Evolutionary conservation across 225 moss, liverwort and hornwort species (phyloP), one percentile per base, ranked within the genome.

Genomic region (Asterella californica): DNA sequence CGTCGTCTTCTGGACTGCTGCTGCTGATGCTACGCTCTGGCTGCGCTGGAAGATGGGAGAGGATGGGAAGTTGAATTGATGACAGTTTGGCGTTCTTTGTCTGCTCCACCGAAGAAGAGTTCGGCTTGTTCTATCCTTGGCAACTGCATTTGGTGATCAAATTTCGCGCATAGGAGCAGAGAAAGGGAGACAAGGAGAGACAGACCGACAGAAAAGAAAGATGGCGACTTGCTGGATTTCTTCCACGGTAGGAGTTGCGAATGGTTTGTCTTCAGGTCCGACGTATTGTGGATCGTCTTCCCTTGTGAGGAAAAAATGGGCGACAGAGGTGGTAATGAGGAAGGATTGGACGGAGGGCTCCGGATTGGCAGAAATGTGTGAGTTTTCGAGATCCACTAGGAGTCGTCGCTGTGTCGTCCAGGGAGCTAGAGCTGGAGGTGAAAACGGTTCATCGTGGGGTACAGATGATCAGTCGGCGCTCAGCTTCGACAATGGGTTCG

Each of bases 401-500:
- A 64, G 17, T 24, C 72, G 15, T 21, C 30, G 47, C 11, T 75
- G 25, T 45, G 21, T 37, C 0, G 9, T 36, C 21, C 38, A 15
- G 30, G 34, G 61, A 29, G 67, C n/a, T 46, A 79, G 87, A 38
- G 84, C 84, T 63, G 80, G 29, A 80, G 64, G 48, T 30, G 87
- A 87, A 78, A 79, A 84, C 64, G 69, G 80, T 10, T 45, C 77
- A 32, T 48, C 75, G n/a, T 42, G 68, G 80, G 78, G 78, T 33
- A 48, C 69, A 45, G 80, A 87, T 14, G 82, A 87, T 33, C 77
- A 84, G 30, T 80, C 73, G 22, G 62, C 83, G 9, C 78, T 84
- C 18, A 82, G 78, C 82, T 76, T 83, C 34, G 87, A 87, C 30
- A 87, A 82, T 63, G 87, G 87, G 25, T 76, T 77, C 42, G 63